Percentiles rank a stretch among this genome's conserved stretches.
Conservation (phyloP, 768 basidiomycete species). For the Tephrocybe rancida region DNA sequence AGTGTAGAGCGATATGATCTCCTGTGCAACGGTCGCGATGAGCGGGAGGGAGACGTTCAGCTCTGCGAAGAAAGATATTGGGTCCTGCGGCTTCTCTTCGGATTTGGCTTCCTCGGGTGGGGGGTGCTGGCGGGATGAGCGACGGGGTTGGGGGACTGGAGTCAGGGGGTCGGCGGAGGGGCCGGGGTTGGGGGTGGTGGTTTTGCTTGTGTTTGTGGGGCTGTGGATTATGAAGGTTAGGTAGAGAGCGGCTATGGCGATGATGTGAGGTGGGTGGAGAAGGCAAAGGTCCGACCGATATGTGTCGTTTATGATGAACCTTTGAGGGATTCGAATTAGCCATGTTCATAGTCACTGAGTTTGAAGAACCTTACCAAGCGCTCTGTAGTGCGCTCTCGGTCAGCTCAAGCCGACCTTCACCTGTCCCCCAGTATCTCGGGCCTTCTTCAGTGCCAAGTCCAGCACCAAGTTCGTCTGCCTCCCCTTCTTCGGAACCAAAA, state of each 20-base stretch:
- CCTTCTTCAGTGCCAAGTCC: slow-evolving; percentile 53
- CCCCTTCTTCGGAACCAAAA: slow-evolving; percentile 45
- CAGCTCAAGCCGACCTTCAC: slow-evolving; percentile 77
- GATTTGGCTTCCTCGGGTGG: slow-evolving; percentile 26
- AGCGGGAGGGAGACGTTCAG: slow-evolving; percentile 85
- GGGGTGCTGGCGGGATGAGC: slow-evolving; percentile 52
- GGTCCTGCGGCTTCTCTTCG: slow-evolving; percentile 53
- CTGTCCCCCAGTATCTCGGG: slow-evolving; percentile 77
- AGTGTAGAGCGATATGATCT: slow-evolving; percentile 88
- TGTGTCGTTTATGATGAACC: slow-evolving; percentile 97
- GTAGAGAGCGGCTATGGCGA: slow-evolving; percentile 91
- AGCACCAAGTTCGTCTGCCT: slow-evolving; percentile 60
- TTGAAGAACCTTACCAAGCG: slow-evolving; percentile 68
- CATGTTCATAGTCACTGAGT: neutral
- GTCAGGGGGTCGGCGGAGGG: slow-evolving; percentile 12
- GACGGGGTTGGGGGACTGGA: slow-evolving; percentile 43
- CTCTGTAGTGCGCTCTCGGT: slow-evolving; percentile 81
- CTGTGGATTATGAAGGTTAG: slow-evolving; percentile 79
- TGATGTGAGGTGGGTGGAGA: slow-evolving; percentile 93
- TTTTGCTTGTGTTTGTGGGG: slow-evolving; percentile 44
- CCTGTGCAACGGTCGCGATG: slow-evolving; percentile 84
- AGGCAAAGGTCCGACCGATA: slow-evolving; percentile 93
- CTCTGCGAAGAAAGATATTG: slow-evolving; percentile 80
- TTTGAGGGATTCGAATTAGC: slow-evolving; percentile 28
- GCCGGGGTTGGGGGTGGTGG: slow-evolving; percentile 22